phyloP scores from a whole-genome alignment of 306 rosid species.

The Amphicarpaea edgeworthii region DNA sequence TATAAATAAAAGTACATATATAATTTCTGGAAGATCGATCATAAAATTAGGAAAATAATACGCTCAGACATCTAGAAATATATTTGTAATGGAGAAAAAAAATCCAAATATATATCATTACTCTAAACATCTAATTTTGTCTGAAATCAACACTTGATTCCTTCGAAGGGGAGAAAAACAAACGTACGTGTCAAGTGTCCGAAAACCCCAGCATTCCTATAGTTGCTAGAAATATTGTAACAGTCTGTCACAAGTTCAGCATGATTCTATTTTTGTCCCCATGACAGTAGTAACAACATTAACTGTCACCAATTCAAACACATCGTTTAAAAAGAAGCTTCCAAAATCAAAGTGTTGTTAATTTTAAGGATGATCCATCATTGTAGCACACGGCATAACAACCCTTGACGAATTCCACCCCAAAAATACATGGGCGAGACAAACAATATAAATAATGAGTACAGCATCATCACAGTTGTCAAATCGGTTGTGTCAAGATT shows the following conservation, averaged over 20 bases:
- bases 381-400: constrained; percentile 25
- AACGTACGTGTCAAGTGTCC: neutral
- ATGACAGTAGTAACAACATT: neutral
- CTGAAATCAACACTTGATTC: neutral
- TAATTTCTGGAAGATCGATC: neutral
- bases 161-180: neutral
- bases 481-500: neutral
- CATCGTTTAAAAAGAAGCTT: neutral
- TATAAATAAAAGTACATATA: neutral
- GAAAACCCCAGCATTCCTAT: neutral
- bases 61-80: too few relatives aligned
- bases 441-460: neutral
- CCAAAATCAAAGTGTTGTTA: neutral
- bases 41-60: neutral
- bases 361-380: constrained; percentile 15
- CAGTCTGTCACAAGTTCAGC: neutral
- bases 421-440: constrained; percentile 2
- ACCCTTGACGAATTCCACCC: constrained; percentile 40
- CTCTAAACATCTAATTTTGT: neutral
- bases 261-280: neutral
- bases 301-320: neutral
- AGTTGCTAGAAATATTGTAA: neutral
- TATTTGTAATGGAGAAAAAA: too few relatives aligned
- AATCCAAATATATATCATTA: too few relatives aligned
- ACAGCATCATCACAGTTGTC: constrained; percentile 5